Conservation (phyloP, 768 basidiomycete species). For the Baorangia bicolor region DNA sequence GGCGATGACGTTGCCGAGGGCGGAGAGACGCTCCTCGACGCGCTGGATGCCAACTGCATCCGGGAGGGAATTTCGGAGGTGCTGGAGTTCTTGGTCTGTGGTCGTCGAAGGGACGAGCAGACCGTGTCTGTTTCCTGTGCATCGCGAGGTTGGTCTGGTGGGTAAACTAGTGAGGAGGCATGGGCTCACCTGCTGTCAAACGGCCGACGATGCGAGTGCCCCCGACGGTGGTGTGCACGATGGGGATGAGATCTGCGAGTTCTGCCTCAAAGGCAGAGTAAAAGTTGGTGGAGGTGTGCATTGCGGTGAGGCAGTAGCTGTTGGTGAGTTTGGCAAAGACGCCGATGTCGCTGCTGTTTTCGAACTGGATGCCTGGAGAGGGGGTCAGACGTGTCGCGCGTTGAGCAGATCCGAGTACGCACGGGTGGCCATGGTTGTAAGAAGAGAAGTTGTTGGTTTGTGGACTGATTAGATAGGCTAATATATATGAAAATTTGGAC, state of each 20-base stretch:
- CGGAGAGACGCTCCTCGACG: conserved; percentile 95
- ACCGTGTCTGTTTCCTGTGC: conserved; percentile 89
- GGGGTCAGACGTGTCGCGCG: neutral
- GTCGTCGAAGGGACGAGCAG: conserved; percentile 94
- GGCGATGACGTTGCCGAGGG: conserved; percentile 97
- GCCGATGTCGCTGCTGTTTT: conserved; percentile 93
- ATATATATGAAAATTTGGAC: too few species aligned
- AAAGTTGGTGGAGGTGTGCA: conserved; percentile 96
- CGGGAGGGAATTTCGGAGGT: conserved; percentile 92
- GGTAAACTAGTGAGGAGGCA: rapidly evolving
- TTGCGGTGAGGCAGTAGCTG: conserved; percentile 92
- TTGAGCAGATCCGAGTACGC: conserved; percentile 26
- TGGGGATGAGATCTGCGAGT: conserved; percentile 88
- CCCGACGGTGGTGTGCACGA: conserved; percentile 93
- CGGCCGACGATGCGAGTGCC: conserved; percentile 94
- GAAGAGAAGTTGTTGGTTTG: too few species aligned
- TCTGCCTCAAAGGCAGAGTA: conserved; percentile 97
- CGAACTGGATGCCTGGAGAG: conserved; percentile 78
- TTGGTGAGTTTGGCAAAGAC: conserved; percentile 98
- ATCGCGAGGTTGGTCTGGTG: neutral
- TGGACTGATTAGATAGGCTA: neutral
- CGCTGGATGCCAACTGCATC: conserved; percentile 93
- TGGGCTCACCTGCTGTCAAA: conserved; percentile 75
- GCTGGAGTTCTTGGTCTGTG: conserved; percentile 97
- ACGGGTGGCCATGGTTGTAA: conserved; percentile 64